Conservation (phyloP, 164 flowering plant species). For the Chimonanthus praecox region DNA sequence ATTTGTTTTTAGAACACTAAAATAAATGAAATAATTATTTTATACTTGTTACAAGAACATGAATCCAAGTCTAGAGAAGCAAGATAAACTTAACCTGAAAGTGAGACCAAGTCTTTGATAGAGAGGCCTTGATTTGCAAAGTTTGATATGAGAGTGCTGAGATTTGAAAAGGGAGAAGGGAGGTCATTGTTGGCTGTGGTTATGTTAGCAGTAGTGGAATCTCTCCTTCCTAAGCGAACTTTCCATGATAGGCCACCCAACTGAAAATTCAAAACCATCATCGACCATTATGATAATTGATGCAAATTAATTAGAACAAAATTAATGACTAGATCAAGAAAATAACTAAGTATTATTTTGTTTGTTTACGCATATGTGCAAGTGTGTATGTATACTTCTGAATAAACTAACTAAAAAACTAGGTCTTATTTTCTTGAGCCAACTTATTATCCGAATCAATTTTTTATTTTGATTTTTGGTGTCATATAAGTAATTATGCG, state of each 20-base stretch:
- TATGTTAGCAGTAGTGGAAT: slow-evolving; percentile 31
- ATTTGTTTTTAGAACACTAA: too few relatives aligned
- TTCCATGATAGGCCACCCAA: slow-evolving; percentile 47
- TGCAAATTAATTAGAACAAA: not conserved
- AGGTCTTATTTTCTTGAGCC: too few relatives aligned
- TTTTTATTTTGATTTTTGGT: too few relatives aligned
- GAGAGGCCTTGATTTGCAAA: slow-evolving; percentile 28
- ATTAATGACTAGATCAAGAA: too few relatives aligned
- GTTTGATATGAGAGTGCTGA: slow-evolving; percentile 15
- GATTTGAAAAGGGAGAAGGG: slow-evolving; percentile 15
- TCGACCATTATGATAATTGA: not conserved
- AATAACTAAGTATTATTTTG: too few relatives aligned
- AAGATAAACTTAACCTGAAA: slow-evolving; percentile 26
- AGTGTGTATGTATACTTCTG: too few relatives aligned
- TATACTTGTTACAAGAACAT: too few relatives aligned
- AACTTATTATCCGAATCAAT: too few relatives aligned
- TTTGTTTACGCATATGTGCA: too few relatives aligned
- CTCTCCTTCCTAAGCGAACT: slow-evolving; percentile 46
- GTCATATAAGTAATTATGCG: too few relatives aligned
- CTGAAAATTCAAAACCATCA: slow-evolving; percentile 7
- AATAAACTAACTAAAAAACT: too few relatives aligned
- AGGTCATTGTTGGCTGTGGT: slow-evolving; percentile 24
- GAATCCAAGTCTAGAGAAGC: not conserved
- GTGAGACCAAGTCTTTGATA: slow-evolving; percentile 38
- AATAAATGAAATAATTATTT: too few relatives aligned